A percentile compares a stretch with the other conserved stretches of the same genome.
Evolutionary conservation across 805 yeast genomes (phyloP).

Genomic region (Scheffersomyces coipomensis): DNA sequence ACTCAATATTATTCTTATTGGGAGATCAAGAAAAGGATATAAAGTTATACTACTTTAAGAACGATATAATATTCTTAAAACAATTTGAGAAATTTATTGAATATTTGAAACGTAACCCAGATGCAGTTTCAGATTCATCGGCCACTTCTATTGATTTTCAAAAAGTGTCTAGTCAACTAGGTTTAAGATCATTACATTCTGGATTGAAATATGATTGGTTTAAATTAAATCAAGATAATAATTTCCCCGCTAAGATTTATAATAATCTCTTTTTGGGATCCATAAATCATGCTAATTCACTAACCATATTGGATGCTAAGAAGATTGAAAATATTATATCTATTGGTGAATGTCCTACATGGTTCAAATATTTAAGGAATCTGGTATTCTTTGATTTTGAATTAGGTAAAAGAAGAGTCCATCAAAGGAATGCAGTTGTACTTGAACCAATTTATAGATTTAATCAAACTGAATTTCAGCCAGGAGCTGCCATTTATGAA

Average conservation of each 20-base stretch:
- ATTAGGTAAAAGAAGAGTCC: not conserved
- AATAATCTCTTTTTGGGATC: conserved; percentile 32
- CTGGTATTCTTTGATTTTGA: conserved; percentile 14
- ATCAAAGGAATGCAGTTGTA: conserved; percentile 1
- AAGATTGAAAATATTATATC: conserved; percentile 26
- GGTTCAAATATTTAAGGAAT: conserved; percentile 20
- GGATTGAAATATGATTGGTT: conserved; percentile 30
- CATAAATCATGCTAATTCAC: conserved; percentile 31
- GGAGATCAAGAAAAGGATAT: conserved; percentile 7
- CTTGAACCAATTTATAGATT: conserved; percentile 17
- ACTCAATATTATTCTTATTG: conserved; percentile 18
- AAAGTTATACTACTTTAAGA: conserved; percentile 28
- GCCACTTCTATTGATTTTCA: not conserved
- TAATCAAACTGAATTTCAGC: conserved; percentile 13
- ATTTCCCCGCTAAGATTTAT: conserved; percentile 32
- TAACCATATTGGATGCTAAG: conserved; percentile 21
- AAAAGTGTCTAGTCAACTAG: not conserved
- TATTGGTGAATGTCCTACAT: conserved; percentile 35
- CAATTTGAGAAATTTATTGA: conserved; percentile 28
- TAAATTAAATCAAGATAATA: conserved; percentile 24
- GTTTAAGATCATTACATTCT: not conserved
- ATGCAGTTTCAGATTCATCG: too few relatives aligned
- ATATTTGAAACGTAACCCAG: conserved; percentile 5
- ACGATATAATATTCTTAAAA: conserved; percentile 27
- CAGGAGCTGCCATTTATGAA: conserved; percentile 11